Evolutionary conservation across 768 basidiomycete species (phyloP), one percentile per base, ranked within the genome.

Genomic region (Grammothele lineata): DNA sequence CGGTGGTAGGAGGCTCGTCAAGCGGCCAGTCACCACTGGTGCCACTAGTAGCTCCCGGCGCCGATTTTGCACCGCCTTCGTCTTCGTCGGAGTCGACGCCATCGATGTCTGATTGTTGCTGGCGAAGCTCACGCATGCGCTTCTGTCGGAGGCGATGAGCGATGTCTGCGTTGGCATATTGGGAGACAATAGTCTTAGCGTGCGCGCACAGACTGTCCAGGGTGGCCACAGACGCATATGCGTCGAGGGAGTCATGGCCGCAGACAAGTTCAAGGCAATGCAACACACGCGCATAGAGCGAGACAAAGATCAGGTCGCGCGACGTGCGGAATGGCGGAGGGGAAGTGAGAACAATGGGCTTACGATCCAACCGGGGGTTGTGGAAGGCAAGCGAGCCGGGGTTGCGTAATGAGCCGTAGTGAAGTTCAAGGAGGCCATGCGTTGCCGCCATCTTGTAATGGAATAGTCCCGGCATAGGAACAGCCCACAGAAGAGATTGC

Each of bases 261-360:
- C 61, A 61, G 0, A 71, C 64, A 1, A 55, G 43, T 0, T 67
- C 56, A 0, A 71, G 52, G 50, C 66, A 68, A 40, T 66, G 61
- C 2, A 69, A 59, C 5, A 69, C 45, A 1, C 63, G 60, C 0
- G 68, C 64, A 54, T 65, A 67, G 1, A 70, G 59, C 0, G 63
- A 66, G 21, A 62, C 55, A 43, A 69, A 66, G 2, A 69, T 45
- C 0, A 72, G 60, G 40, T 71, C 68, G 6, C 66, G 66, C 43
- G 62, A 67, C 4, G 51, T 57, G 0, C 65, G 62, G 40, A 42
- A 70, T 66, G 64, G 56, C 0, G 70, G 70, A 0, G 66, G 61
- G 0, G 68, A 69, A 0, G 66, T 52, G 7, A 71, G 58, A 1
- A 58, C 43, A 19, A 73, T 70, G 0, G 70, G 71, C 4, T 63